A percentile compares a stretch with the other conserved stretches of the same genome.
These are phyloP conservation scores for Camelina hispida DNA, from an alignment of 345 rosid genomes.

Conservation along the genomic window DNA sequence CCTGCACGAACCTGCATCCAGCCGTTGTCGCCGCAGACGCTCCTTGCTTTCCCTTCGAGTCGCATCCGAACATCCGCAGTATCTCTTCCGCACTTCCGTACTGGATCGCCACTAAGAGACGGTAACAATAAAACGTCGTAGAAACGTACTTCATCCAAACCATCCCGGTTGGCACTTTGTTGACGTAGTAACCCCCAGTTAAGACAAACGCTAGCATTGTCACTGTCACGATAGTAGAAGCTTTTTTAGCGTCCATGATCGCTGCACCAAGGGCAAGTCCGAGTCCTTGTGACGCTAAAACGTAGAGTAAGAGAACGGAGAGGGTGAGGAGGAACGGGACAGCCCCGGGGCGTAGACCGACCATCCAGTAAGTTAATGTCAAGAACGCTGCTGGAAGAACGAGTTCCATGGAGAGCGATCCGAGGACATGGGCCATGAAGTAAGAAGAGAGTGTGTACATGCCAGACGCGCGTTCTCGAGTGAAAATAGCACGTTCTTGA, in stretches of 20 bases:
- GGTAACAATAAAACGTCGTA: slow-evolving; percentile 74
- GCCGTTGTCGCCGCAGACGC: slow-evolving; percentile 5
- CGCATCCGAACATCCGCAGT: slow-evolving; percentile 57
- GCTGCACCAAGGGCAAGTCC: slow-evolving; percentile 86
- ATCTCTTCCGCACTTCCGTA: slow-evolving; percentile 62
- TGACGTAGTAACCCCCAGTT: slow-evolving; percentile 88
- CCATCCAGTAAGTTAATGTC: slow-evolving; percentile 79
- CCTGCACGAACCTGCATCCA: slow-evolving; percentile 66
- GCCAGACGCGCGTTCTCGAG: slow-evolving; percentile 79
- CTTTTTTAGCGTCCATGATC: slow-evolving; percentile 91
- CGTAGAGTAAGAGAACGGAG: slow-evolving; percentile 68
- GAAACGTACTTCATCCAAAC: slow-evolving; percentile 84
- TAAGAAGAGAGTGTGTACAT: slow-evolving; percentile 91
- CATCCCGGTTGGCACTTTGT: slow-evolving; percentile 71
- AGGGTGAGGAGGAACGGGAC: slow-evolving; percentile 62
- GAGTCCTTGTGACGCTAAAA: slow-evolving; percentile 84
- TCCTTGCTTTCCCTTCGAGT: not conserved
- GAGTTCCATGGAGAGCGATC: slow-evolving; percentile 91
- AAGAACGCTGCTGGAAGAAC: slow-evolving; percentile 80
- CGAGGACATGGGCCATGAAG: slow-evolving; percentile 85
- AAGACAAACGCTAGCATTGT: slow-evolving; percentile 88
- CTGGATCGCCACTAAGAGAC: slow-evolving; percentile 66
- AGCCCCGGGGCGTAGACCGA: slow-evolving; percentile 63
- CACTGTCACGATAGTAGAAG: slow-evolving; percentile 81
- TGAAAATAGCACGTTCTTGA: slow-evolving; percentile 80